These are phyloP conservation scores for Dalbergia oliveri DNA, from an alignment of 306 rosid genomes.

Conservation along the genomic window DNA sequence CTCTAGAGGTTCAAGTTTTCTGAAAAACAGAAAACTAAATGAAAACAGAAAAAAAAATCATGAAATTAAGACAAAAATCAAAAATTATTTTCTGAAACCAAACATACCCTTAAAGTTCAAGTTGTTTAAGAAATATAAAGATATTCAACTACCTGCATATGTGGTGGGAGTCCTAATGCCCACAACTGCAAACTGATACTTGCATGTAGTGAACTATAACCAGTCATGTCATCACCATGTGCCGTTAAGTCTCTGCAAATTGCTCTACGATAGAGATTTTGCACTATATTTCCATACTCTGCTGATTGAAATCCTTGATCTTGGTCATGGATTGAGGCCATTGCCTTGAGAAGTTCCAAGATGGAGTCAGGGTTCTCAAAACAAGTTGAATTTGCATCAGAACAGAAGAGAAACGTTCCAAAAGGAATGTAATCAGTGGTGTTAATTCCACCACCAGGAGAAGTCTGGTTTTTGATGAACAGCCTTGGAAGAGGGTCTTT, in stretches of 20 bases:
- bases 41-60: too few relatives aligned
- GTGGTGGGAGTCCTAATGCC: constrained; percentile 48
- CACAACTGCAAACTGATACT: constrained; percentile 52
- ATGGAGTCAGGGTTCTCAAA: constrained; percentile 57
- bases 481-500: constrained; percentile 56
- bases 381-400: constrained; percentile 55
- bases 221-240: background rate
- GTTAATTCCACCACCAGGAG: background rate
- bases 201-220: constrained; percentile 42
- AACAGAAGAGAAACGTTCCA: constrained; percentile 73
- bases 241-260: constrained; percentile 26
- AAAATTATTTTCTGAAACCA: too few relatives aligned
- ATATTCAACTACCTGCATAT: constrained; percentile 50
- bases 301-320: constrained; percentile 1
- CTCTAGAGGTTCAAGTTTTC: too few relatives aligned
- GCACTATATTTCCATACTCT: constrained; percentile 54
- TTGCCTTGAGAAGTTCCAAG: constrained; percentile 40
- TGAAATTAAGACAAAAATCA: too few relatives aligned
- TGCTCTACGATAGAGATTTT: constrained; percentile 37
- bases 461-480: background rate
- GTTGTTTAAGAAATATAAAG: background rate
- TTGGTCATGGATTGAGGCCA: constrained; percentile 6
- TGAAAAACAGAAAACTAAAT: too few relatives aligned
- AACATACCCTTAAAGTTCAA: background rate
- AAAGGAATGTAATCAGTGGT: constrained; percentile 53